Conservation (phyloP, 2,329 filamentous ascomycete species). For the Botrytis byssoidea region DNA sequence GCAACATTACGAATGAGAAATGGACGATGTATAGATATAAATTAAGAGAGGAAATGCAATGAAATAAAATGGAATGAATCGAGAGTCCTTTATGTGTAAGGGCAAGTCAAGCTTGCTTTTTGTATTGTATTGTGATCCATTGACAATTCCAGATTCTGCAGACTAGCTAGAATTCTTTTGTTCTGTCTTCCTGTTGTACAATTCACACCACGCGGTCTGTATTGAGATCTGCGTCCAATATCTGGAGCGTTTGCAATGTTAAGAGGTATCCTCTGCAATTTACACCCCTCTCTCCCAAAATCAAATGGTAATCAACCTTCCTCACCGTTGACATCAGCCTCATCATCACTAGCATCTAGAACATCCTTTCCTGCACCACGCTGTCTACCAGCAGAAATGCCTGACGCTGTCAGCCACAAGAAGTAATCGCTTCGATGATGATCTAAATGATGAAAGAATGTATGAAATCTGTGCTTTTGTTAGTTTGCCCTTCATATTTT, state of each 20-base stretch:
- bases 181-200: background rate
- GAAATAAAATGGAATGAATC: background rate
- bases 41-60: background rate
- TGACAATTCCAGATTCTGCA: background rate
- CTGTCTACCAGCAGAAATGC: slow-evolving; percentile 59
- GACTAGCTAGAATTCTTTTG: background rate
- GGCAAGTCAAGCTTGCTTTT: background rate
- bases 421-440: slow-evolving; percentile 71
- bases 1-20: background rate
- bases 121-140: slow-evolving; percentile 3
- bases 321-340: slow-evolving; percentile 23
- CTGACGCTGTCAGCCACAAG: slow-evolving; percentile 70
- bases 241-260: background rate
- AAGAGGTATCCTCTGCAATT: background rate
- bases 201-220: background rate
- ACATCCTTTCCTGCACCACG: slow-evolving; percentile 28
- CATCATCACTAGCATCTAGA: slow-evolving; percentile 23
- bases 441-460: slow-evolving; percentile 78
- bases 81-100: background rate
- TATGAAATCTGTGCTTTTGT: slow-evolving; percentile 58
- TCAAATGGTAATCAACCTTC: slow-evolving; percentile 16
- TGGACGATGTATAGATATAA: background rate
- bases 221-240: background rate
- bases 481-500: background rate
- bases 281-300: background rate